Base-by-base conservation (phyloP, 768 basidiomycete genomes). In the Pisolithus orientalis region DNA sequence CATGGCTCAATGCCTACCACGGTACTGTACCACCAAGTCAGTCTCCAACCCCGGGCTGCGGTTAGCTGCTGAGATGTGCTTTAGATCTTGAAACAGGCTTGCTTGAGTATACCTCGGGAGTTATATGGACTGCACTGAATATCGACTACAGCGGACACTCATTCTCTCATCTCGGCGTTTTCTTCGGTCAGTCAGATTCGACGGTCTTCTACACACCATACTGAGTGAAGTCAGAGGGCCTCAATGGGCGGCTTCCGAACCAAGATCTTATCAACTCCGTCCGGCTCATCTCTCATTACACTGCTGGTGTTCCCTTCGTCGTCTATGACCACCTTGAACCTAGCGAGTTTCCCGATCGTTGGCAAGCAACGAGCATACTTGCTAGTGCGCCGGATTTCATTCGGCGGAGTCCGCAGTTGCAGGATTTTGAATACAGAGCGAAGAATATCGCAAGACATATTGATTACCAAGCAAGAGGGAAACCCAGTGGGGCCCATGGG, bases 61-160 rank as follows among this genome's bases (percentile, higher is more conserved):
- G 37, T 21, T 2, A 1, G 17, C 5, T 50, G 54, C 49, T 56
- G 24, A 59, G 37, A 3, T 31, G 17, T 21, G 45, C 27, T 6
- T 37, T 44, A 94, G 92, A 86, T 62, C 72, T 93, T 16, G 58
- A 72, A n/a, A 78, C 80, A 1, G 82, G 88, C 34, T 71, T 75
- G 8, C 73, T 96, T 37, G 68, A 73, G 32, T 62, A 90, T 24
- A 67, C 81, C 1, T 90, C 91, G 2, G 94, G 94, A 3, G 87
- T 94, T 6, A 88, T 99, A 40, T 99, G 96, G 96, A 92, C 90
- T 1, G 93, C 93, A 10, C 70, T 99, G 44, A 89, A 88, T 59
- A 82, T 99, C 40, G 96, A 98, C 65, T 98, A 97, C 66, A 91
- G 94, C 1, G 90, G 93, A 0, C 95, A 99, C 68, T 97, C 94